Base-by-base conservation (phyloP, 129 eudicot species). In the Artemisia annua region DNA sequence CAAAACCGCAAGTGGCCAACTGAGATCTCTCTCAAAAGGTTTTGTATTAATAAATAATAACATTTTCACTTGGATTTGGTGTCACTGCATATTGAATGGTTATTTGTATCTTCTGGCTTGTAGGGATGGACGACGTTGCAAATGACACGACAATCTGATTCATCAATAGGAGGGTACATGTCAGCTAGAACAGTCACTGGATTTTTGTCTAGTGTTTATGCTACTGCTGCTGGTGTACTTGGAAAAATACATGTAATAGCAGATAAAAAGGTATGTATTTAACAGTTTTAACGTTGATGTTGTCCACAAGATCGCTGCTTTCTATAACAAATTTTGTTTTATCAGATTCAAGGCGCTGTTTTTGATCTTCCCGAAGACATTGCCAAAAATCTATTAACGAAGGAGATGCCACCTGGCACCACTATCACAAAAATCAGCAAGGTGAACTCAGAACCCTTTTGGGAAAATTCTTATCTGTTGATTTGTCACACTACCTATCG, bases 341-440 rank as follows among this genome's bases (percentile, higher is more conserved):
- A 14, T 80, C 82, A 93, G 98, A 81, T 89, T 74, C 89, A 84
- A 74, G 98, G 98, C 44, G 95, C 96, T 5, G 92, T 93, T 66
- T 93, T 93, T 75, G 96, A 93, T 80, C 96, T 93, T 72, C 95
- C 98, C 0, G 96, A 93, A 75, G 96, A 93, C 73, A 82, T 93
- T 57, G 98, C 96, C 11, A 89, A 84, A 74, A 92, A 89, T 76
- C 85, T 93, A 17, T 75, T 93, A 50, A 83, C 70, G 3, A 87
- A 81, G 89, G 89, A 89, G 81, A 60, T 87, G 63, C 96, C 96
- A 48, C 82, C 95, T 17, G 98, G 98, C 72, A 81, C 88, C 82
- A 85, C 95, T 18, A 79, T 93, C 69, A 55, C 92, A 74, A 93
- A 80, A 74, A 81, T 93, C 63, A 75, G 82, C 63, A 89, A 93